Conservation (phyloP, 495 filamentous ascomycete genomes). For the Cenococcum geophilum region DNA sequence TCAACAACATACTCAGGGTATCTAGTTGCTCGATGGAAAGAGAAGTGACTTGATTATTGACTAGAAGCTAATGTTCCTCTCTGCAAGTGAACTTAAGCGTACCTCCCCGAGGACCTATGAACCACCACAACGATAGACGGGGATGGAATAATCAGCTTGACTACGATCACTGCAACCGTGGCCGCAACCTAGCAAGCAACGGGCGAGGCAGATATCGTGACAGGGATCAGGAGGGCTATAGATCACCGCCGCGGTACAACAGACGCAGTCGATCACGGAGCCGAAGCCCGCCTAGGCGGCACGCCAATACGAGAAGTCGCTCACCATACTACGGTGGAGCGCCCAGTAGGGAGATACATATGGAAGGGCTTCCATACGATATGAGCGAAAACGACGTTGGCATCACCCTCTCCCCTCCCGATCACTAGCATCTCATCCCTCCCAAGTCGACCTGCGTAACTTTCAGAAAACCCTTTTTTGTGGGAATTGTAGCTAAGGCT, state of each 20-base stretch:
- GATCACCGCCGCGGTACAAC: slow-evolving; percentile 42
- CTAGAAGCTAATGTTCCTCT: background rate
- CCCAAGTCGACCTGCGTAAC: too few relatives aligned
- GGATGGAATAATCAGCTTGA: slow-evolving; percentile 33
- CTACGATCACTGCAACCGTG: slow-evolving; percentile 16
- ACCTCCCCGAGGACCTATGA: background rate
- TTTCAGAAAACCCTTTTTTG: too few relatives aligned
- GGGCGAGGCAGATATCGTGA: slow-evolving; percentile 47
- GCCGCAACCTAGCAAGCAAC: slow-evolving; percentile 30
- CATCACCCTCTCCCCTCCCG: background rate
- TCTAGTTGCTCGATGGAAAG: too few relatives aligned
- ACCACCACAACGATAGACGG: slow-evolving; percentile 16
- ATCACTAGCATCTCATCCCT: too few relatives aligned
- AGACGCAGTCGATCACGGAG: slow-evolving; percentile 42
- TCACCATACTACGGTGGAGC: too few relatives aligned
- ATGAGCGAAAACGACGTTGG: background rate
- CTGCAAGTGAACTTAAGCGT: background rate
- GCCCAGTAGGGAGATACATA: background rate
- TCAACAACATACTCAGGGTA: too few relatives aligned
- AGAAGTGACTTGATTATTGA: too few relatives aligned
- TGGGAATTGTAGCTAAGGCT: background rate
- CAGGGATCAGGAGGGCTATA: slow-evolving; percentile 52
- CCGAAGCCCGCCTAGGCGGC: slow-evolving; percentile 15
- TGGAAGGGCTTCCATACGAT: background rate
- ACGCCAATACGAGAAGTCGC: slow-evolving; percentile 1